Conservation (phyloP, 345 rosid genomes). For the Syzygium aqueum region DNA sequence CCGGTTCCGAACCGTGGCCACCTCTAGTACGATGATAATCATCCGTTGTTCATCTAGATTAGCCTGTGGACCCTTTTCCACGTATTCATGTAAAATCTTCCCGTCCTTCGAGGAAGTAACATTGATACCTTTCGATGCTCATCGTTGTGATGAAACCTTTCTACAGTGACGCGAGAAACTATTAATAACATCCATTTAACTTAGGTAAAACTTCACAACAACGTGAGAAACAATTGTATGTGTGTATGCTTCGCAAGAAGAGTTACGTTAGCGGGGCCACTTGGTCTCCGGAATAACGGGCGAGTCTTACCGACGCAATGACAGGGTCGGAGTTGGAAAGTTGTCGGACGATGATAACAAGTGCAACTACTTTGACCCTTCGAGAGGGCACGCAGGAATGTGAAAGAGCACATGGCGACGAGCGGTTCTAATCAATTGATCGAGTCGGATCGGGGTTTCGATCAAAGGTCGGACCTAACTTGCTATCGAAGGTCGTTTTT, state of each 20-base stretch:
- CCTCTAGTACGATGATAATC: not conserved
- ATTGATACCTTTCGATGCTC: not conserved
- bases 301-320: not conserved
- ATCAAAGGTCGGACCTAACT: not conserved
- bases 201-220: not conserved
- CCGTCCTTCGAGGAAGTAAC: no score
- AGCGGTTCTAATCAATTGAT: not conserved
- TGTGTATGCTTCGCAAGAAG: not conserved
- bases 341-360: not conserved
- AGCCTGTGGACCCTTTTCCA: no score
- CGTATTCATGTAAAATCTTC: no score
- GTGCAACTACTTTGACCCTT: not conserved
- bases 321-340: not conserved
- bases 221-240: not conserved
- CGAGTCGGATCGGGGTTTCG: not conserved
- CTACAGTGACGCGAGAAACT: not conserved
- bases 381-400: not conserved
- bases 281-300: not conserved
- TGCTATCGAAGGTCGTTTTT: not conserved
- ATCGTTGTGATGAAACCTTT: not conserved
- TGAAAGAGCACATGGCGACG: not conserved
- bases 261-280: not conserved
- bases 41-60: fast-evolving
- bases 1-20: no score
- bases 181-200: not conserved